These are phyloP conservation scores for Saturnispora mendoncae DNA, from an alignment of 805 yeast genomes.

Conservation along the genomic window DNA sequence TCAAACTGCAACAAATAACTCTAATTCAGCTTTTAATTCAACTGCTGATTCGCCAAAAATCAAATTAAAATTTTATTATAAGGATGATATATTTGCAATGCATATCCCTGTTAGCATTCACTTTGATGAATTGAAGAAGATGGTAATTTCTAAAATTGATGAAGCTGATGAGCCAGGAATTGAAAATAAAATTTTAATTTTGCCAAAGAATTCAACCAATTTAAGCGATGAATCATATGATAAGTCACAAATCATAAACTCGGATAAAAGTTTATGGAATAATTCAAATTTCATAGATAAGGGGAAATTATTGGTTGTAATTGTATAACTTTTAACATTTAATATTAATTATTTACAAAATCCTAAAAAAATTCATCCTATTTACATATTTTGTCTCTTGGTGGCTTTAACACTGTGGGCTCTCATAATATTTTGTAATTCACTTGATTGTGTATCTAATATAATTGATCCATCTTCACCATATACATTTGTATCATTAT, in stretches of 20 bases:
- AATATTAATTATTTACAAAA: too few species aligned
- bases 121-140: constrained; percentile 20
- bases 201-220: constrained; percentile 25
- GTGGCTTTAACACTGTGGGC: constrained; percentile 29
- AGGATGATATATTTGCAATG: constrained; percentile 74
- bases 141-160: constrained; percentile 26
- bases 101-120: constrained; percentile 22
- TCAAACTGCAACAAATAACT: not conserved
- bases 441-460: constrained; percentile 19
- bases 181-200: constrained; percentile 18
- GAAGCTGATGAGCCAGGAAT: constrained; percentile 22
- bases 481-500: constrained; percentile 11
- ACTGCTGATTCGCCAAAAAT: constrained; percentile 26
- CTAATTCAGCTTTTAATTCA: constrained; percentile 9
- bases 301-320: constrained; percentile 26
- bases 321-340: constrained; percentile 17
- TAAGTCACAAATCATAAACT: constrained; percentile 15
- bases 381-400: constrained; percentile 13
- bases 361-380: too few species aligned
- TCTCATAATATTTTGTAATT: constrained; percentile 22
- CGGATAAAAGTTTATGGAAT: constrained; percentile 23
- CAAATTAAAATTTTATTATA: constrained; percentile 68
- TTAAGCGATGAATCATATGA: constrained; percentile 18
- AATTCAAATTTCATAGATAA: constrained; percentile 25
- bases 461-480: constrained; percentile 12